These are phyloP conservation scores for Adansonia digitata DNA, from an alignment of 345 rosid species.

Conservation along the genomic window DNA sequence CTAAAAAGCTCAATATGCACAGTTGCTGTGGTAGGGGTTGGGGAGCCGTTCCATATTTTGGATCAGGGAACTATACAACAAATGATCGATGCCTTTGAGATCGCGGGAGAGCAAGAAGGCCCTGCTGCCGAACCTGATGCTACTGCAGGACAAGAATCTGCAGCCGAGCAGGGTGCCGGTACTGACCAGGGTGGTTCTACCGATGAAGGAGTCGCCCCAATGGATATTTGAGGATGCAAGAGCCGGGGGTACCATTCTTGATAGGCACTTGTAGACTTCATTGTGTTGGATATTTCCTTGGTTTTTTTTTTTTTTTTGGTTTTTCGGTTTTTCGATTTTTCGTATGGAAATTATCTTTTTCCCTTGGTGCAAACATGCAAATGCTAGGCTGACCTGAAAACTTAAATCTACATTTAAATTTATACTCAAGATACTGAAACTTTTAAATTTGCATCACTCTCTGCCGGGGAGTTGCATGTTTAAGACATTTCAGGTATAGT, in stretches of 20 bases:
- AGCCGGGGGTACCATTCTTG: slow-evolving; percentile 3
- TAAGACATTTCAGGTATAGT: background rate
- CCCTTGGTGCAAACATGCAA: slow-evolving; percentile 16
- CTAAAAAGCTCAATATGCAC: slow-evolving; percentile 87
- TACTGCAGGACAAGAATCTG: slow-evolving; percentile 35
- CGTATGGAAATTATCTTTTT: slow-evolving; percentile 20
- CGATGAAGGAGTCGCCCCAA: slow-evolving; percentile 66
- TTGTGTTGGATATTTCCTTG: slow-evolving; percentile 16
- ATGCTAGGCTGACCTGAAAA: slow-evolving; percentile 20
- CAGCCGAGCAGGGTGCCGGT: slow-evolving; percentile 26
- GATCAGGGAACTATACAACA: slow-evolving; percentile 80
- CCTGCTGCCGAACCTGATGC: slow-evolving; percentile 45
- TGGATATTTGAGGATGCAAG: slow-evolving; percentile 64
- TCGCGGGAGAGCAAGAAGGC: slow-evolving; percentile 53
- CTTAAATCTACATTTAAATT: background rate
- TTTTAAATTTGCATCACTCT: background rate
- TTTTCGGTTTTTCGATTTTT: too few species aligned
- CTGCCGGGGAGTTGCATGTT: background rate
- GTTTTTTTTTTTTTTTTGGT: background rate
- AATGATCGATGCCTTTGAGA: slow-evolving; percentile 79
- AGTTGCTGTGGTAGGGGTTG: slow-evolving; percentile 75
- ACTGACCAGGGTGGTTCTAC: slow-evolving; percentile 16
- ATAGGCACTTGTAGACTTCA: slow-evolving; percentile 17
- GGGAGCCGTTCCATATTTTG: slow-evolving; percentile 71
- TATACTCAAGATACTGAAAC: background rate